Conservation (phyloP, 2,329 filamentous ascomycete species). For the Xylaria digitata region DNA sequence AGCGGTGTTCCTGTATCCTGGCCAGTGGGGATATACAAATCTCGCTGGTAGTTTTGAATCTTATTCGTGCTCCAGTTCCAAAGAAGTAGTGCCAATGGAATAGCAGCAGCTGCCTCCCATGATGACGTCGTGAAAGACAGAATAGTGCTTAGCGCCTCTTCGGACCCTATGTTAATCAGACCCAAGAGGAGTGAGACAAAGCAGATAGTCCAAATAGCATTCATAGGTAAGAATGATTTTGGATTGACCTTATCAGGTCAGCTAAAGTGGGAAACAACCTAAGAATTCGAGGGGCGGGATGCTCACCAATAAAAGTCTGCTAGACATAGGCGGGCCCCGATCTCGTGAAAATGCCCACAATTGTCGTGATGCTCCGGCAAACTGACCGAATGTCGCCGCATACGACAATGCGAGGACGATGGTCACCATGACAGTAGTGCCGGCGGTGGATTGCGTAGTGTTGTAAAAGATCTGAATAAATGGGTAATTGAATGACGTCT, state of each 20-base stretch:
- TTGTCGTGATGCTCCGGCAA: neutral
- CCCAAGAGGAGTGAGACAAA: neutral
- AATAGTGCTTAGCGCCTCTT: neutral
- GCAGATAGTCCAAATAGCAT: neutral
- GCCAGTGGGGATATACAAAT: neutral
- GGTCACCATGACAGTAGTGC: neutral
- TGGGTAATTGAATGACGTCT: neutral
- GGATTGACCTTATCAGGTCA: too few relatives aligned
- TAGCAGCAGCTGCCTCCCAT: neutral
- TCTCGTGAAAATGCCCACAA: neutral
- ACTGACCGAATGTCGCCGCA: neutral
- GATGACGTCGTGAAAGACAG: neutral
- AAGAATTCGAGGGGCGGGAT: neutral
- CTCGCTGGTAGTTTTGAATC: neutral
- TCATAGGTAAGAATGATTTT: neutral
- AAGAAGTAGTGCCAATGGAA: neutral
- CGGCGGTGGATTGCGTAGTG: neutral
- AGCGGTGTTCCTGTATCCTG: neutral
- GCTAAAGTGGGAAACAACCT: neutral
- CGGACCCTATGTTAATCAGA: neutral
- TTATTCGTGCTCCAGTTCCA: neutral
- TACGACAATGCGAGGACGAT: neutral
- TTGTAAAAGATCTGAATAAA: neutral
- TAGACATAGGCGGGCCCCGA: neutral
- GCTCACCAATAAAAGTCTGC: neutral